phyloP scores from a whole-genome alignment of 768 basidiomycete genomes.

The Phylloporus sp. region DNA sequence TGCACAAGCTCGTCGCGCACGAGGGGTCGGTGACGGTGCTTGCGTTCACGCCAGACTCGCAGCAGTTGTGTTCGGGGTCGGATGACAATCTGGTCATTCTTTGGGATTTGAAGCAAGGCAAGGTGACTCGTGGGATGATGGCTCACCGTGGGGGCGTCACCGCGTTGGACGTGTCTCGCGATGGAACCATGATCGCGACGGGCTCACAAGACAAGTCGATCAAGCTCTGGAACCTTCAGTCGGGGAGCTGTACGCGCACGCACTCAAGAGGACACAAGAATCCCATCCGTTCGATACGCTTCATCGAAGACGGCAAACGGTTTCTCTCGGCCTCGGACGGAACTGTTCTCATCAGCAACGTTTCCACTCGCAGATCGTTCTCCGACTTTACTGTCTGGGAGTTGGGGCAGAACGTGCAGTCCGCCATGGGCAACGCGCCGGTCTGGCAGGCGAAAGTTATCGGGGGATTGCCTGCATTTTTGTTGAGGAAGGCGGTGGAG shows the following conservation, averaged over 20 bases:
- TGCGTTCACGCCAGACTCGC: constrained; percentile 12
- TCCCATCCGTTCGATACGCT: constrained; percentile 3
- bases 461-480: background rate
- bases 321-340: constrained; percentile 4
- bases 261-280: constrained; percentile 5
- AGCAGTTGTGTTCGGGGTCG: constrained; percentile 16
- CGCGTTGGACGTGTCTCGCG: constrained; percentile 12
- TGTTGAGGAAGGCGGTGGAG: background rate
- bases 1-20: constrained; percentile 8
- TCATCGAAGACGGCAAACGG: constrained; percentile 5
- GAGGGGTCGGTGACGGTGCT: constrained; percentile 9
- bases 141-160: constrained; percentile 14
- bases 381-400: constrained; percentile 6
- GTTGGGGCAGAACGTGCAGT: background rate
- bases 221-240: constrained; percentile 14
- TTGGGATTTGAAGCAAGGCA: constrained; percentile 10
- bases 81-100: constrained; percentile 14
- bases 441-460: constrained; percentile 3
- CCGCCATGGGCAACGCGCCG: background rate
- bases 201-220: constrained; percentile 17
- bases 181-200: constrained; percentile 14
- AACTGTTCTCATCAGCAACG: background rate
- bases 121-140: constrained; percentile 8
- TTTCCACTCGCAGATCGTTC: constrained; percentile 3
- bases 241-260: constrained; percentile 9